These are phyloP conservation scores for Aspergillus thermomutatus DNA, from an alignment of 2,329 filamentous ascomycete genomes.

Conservation along the genomic window DNA sequence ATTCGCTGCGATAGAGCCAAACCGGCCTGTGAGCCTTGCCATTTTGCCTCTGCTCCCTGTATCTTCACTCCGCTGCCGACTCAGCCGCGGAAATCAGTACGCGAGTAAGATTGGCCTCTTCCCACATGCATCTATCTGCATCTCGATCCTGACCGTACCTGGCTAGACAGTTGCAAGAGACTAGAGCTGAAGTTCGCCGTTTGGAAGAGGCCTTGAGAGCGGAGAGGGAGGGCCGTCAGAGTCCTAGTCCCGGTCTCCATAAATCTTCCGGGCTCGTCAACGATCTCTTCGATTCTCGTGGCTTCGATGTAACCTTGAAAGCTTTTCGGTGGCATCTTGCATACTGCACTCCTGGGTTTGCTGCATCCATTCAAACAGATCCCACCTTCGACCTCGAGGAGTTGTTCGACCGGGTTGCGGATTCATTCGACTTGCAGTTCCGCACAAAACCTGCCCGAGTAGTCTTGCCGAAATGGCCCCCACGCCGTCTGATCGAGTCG, in stretches of 20 bases:
- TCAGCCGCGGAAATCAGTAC: constrained; percentile 16
- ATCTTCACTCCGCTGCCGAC: constrained; percentile 14
- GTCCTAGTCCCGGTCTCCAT: not conserved
- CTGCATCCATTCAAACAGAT: constrained; percentile 9
- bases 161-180: constrained; percentile 12
- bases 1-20: constrained; percentile 25
- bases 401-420: constrained; percentile 8
- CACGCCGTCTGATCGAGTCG: constrained; percentile 7
- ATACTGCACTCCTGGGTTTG: constrained; percentile 13
- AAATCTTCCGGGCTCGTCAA: not conserved
- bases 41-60: constrained; percentile 18
- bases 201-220: not conserved
- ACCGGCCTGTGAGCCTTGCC: constrained; percentile 26
- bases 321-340: constrained; percentile 20
- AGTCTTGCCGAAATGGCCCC: constrained; percentile 15
- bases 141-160: not conserved
- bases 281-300: not conserved
- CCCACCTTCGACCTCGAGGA: constrained; percentile 14
- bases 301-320: constrained; percentile 1
- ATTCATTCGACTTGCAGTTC: constrained; percentile 7
- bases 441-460: constrained; percentile 2
- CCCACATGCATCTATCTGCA: not conserved
- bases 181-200: not conserved
- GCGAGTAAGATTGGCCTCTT: constrained; percentile 15
- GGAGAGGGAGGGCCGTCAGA: not conserved